Evolutionary conservation across 2,329 filamentous ascomycete species (phyloP).

Genomic region (Fusarium transvaalense): DNA sequence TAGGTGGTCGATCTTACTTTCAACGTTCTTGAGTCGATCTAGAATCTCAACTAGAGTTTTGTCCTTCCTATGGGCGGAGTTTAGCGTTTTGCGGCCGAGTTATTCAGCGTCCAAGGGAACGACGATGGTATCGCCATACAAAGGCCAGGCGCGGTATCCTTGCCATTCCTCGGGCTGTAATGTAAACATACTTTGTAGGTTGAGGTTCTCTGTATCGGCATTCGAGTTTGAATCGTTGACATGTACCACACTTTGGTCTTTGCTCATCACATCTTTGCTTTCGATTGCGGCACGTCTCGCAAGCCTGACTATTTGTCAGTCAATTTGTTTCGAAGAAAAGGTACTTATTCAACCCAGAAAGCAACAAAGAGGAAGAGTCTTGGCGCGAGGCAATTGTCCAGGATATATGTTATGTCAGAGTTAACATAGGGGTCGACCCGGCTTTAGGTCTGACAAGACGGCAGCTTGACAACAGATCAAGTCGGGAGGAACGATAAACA

Average conservation of each 20-base stretch:
- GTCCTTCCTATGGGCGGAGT: conserved; percentile 64
- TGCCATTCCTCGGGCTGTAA: conserved; percentile 17
- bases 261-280: conserved; percentile 75
- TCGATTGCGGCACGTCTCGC: conserved; percentile 69
- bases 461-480: neutral
- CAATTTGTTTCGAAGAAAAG: neutral
- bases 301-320: conserved; percentile 57
- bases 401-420: neutral
- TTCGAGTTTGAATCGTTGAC: conserved; percentile 67
- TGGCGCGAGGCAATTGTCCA: neutral
- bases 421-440: neutral
- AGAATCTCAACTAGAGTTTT: conserved; percentile 72
- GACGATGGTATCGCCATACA: conserved; percentile 10
- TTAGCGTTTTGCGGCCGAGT: conserved; percentile 26
- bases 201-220: conserved; percentile 72
- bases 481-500: neutral
- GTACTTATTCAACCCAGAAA: neutral
- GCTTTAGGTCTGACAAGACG: conserved; percentile 2
- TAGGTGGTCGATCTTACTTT: conserved; percentile 66
- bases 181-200: conserved; percentile 69
- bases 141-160: conserved; percentile 17
- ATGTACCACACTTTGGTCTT: conserved; percentile 71
- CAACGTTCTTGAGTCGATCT: conserved; percentile 66
- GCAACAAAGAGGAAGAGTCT: neutral
- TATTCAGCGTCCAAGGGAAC: conserved; percentile 17